Evolutionary conservation across 805 yeast species (phyloP), one percentile per base, ranked within the genome.

Genomic region (Kuraishia cidri): DNA sequence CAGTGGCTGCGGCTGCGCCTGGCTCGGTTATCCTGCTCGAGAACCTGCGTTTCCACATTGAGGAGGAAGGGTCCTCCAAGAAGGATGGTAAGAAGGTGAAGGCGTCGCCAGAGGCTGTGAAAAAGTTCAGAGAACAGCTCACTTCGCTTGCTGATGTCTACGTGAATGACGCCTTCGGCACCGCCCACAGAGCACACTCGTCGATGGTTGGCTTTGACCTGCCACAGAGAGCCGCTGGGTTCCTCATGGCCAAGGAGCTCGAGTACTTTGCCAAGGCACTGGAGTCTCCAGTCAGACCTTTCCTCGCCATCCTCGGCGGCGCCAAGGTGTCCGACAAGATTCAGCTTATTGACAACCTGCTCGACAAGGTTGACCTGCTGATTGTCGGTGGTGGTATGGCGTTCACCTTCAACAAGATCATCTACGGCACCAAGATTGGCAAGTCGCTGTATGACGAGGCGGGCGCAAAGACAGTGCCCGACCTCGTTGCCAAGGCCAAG

Each of bases 371-470:
- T 55, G 82, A 92, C 67, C 66, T 79, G 44, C 73, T 92, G 61
- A 86, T 92, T 67, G 79, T 92, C 55, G 97, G 98, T 62, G 98
- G 98, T 71, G 98, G 98, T 70, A 92, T 92, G 98, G 92, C 98
- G 41, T 92, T 90, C 82, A 92, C 98, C 52, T 92, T 92, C 79
- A 86, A 84, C 77, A 92, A 92, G 76, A 82, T 90, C 34, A 57
- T 86, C 43, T 83, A 86, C 64, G 71, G 74, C 60, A 76, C 86
- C 67, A 63, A 78, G 44, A 92, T 92, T 50, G 98, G 98, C 64
- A 69, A 79, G 63, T 92, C 98, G 24, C 72, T 92, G 56, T 92
- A 57, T 66, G 98, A 92, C 61, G 79, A 74, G 54, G 95, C 79
- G 44, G 98, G 98, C 61, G 84, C 98, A 51, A 82, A 87, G 75